Conservation (phyloP, 805 yeast genomes). For the Myxozyma melibiosi region DNA sequence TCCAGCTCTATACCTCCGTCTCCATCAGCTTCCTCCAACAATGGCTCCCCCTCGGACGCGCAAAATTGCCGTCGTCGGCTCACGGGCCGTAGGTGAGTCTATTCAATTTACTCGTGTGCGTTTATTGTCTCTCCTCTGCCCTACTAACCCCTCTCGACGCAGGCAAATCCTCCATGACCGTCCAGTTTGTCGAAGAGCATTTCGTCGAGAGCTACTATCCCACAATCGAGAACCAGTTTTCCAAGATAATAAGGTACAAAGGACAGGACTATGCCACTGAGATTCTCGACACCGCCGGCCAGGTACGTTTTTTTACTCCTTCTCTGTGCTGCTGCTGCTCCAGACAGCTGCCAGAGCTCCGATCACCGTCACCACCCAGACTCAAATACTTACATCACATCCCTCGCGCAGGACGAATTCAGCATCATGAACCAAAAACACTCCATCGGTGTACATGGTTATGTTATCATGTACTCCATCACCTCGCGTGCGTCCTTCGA, state of each 20-base stretch:
- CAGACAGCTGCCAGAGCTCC: no score
- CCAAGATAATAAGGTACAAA: slow-evolving; percentile 66
- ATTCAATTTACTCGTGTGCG: background rate
- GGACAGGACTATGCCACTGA: slow-evolving; percentile 79
- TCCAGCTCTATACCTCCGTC: background rate
- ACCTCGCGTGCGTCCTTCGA: slow-evolving; percentile 78
- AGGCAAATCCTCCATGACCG: slow-evolving; percentile 78
- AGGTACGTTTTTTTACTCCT: slow-evolving; percentile 27
- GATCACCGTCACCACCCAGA: no score
- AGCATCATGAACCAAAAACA: slow-evolving; percentile 77
- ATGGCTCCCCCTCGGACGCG: slow-evolving; percentile 52
- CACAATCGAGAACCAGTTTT: slow-evolving; percentile 83
- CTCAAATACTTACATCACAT: no score
- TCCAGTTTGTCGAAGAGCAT: slow-evolving; percentile 83
- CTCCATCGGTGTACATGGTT: slow-evolving; percentile 80
- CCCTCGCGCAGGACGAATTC: slow-evolving; percentile 73
- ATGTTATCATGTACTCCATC: slow-evolving; percentile 78
- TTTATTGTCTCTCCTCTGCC: background rate
- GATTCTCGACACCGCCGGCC: slow-evolving; percentile 87
- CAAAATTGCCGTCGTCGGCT: slow-evolving; percentile 83
- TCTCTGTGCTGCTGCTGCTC: no score
- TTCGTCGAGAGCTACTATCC: slow-evolving; percentile 90
- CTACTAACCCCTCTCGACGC: slow-evolving; percentile 36
- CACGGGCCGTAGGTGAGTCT: slow-evolving; percentile 73
- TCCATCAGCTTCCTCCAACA: no score